These are phyloP conservation scores for Kwoniella mangroviensis DNA, from an alignment of 768 basidiomycete genomes.

Conservation along the genomic window DNA sequence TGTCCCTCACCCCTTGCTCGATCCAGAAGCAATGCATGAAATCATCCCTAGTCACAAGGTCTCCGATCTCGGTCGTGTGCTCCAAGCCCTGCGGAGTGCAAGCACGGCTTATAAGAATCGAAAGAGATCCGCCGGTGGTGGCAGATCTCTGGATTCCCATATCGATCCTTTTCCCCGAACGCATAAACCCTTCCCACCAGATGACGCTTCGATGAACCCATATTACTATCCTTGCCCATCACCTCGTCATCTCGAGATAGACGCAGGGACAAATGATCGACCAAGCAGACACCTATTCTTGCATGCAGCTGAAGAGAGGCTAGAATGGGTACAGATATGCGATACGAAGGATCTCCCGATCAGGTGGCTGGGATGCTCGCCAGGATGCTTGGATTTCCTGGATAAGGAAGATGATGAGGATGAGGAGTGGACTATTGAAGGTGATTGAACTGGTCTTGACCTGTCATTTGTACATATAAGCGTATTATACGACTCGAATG, in stretches of 20 bases:
- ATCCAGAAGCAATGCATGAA: slow-evolving; percentile 31
- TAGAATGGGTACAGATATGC: slow-evolving; percentile 51
- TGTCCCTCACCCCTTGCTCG: slow-evolving; percentile 42
- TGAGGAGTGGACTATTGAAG: slow-evolving; percentile 31
- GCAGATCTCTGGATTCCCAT: background rate
- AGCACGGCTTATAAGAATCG: slow-evolving; percentile 13
- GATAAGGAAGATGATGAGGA: slow-evolving; percentile 42
- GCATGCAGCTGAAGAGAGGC: slow-evolving; percentile 48
- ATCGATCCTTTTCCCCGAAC: slow-evolving; percentile 35
- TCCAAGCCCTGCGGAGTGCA: slow-evolving; percentile 40
- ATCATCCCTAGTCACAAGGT: slow-evolving; percentile 28
- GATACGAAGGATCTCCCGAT: slow-evolving; percentile 41
- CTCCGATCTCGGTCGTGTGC: slow-evolving; percentile 26
- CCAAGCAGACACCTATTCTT: slow-evolving; percentile 46
- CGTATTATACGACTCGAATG: too few relatives aligned
- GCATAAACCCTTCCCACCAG: slow-evolving; percentile 32
- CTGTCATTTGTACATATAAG: too few relatives aligned
- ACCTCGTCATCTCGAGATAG: slow-evolving; percentile 41
- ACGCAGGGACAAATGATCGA: slow-evolving; percentile 5
- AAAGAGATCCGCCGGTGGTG: background rate
- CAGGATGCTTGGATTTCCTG: slow-evolving; percentile 52
- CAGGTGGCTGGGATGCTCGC: slow-evolving; percentile 51
- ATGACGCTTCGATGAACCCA: slow-evolving; percentile 53
- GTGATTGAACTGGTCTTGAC: slow-evolving; percentile 3
- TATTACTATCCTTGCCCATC: slow-evolving; percentile 52